Conservation (phyloP, 148 eudicot genomes). For the Cornus kousa region DNA sequence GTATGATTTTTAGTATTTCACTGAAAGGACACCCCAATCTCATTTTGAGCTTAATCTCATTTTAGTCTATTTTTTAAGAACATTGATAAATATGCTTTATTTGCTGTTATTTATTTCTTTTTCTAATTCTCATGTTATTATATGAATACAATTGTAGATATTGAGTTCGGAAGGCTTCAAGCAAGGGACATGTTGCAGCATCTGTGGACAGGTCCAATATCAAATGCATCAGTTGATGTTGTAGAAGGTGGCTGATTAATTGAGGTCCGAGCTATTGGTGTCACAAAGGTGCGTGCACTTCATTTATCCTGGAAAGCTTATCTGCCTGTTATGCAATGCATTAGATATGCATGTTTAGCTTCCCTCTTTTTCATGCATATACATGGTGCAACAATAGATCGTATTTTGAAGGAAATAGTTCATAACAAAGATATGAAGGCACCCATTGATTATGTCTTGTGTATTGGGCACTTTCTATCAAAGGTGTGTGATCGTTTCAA, state of each 20-base stretch:
- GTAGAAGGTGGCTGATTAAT: slow-evolving; percentile 74
- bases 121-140: background rate
- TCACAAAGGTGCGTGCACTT: slow-evolving; percentile 54
- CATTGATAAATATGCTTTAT: background rate
- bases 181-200: slow-evolving; percentile 81
- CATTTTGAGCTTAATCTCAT: slow-evolving; percentile 39
- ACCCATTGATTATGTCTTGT: slow-evolving; percentile 78
- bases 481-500: slow-evolving; percentile 43
- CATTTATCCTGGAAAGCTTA: background rate
- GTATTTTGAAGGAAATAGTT: slow-evolving; percentile 72
- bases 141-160: slow-evolving; percentile 30
- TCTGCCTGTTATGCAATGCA: background rate
- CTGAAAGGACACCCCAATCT: slow-evolving; percentile 82
- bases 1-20: slow-evolving; percentile 89
- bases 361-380: background rate
- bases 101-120: background rate
- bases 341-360: background rate
- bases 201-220: slow-evolving; percentile 77
- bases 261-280: slow-evolving; percentile 81
- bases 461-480: slow-evolving; percentile 74
- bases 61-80: background rate
- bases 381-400: slow-evolving; percentile 76
- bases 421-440: slow-evolving; percentile 44
- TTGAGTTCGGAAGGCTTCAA: slow-evolving; percentile 77
- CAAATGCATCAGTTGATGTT: slow-evolving; percentile 75